Percentiles rank a stretch among this genome's conserved stretches.
These are phyloP conservation scores for Pleurotus djamor DNA, from an alignment of 768 basidiomycete genomes.

Conservation along the genomic window DNA sequence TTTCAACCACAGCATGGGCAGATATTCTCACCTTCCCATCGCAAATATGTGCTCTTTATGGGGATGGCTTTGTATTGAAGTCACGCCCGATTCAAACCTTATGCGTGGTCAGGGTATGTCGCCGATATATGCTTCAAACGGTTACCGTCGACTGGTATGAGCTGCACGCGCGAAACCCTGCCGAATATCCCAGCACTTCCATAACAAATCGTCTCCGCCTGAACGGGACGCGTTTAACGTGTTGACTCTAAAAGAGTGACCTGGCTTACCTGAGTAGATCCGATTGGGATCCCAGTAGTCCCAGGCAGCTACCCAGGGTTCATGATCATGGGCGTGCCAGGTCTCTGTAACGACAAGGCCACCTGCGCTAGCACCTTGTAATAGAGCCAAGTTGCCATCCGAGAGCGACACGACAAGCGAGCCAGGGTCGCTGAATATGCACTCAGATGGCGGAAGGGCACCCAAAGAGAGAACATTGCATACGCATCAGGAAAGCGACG, in stretches of 20 bases:
- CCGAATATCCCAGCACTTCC: constrained; percentile 91
- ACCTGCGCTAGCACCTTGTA: constrained; percentile 43
- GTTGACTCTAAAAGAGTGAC: neutral
- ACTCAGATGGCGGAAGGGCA: neutral
- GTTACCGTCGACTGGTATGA: constrained; percentile 73
- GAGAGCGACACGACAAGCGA: constrained; percentile 82
- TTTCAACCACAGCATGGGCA: neutral
- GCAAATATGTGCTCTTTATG: constrained; percentile 79
- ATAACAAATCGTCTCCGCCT: constrained; percentile 92
- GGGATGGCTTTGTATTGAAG: constrained; percentile 84
- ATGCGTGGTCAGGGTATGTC: neutral
- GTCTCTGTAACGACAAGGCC: constrained; percentile 44
- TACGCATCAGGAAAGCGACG: constrained; percentile 51
- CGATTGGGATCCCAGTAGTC: constrained; percentile 80
- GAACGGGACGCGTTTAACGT: neutral
- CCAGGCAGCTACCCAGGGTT: constrained; percentile 94
- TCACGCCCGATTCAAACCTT: constrained; percentile 93
- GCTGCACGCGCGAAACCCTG: constrained; percentile 56
- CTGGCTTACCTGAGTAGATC: constrained; percentile 74
- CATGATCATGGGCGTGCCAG: constrained; percentile 91
- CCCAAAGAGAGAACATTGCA: constrained; percentile 11
- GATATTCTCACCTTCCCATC: constrained; percentile 73
- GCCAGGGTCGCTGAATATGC: constrained; percentile 39
- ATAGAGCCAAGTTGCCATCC: constrained; percentile 67
- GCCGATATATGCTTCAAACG: neutral